Percentiles rank a stretch among this genome's conserved stretches.
Conservation (phyloP, 441 rosid species). For the Pelargonium myrrhifolium region DNA sequence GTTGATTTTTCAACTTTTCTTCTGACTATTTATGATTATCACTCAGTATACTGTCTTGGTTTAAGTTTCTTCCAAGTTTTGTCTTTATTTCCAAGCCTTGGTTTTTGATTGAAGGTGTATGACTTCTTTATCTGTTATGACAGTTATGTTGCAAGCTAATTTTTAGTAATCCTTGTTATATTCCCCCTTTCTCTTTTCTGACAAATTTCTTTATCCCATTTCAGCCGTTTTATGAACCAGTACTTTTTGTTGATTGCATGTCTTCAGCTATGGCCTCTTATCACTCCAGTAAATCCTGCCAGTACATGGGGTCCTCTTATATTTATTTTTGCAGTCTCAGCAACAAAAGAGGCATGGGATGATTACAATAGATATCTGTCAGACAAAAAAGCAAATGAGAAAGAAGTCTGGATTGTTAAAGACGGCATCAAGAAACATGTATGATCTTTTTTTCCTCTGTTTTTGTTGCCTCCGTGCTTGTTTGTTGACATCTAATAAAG, state of each 20-base stretch:
- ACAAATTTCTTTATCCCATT: slow-evolving; percentile 15
- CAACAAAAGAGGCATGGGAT: slow-evolving; percentile 99
- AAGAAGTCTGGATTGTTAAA: slow-evolving; percentile 84
- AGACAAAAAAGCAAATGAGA: slow-evolving; percentile 95
- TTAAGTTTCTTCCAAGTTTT: slow-evolving; percentile 1
- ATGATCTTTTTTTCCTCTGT: slow-evolving; percentile 19
- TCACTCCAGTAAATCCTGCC: slow-evolving; percentile 98
- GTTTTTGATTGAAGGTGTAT: slow-evolving; percentile 1
- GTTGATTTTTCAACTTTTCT: background rate
- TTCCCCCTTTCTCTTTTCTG: background rate
- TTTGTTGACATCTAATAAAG: background rate
- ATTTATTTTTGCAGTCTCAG: slow-evolving; percentile 91
- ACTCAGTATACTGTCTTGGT: background rate
- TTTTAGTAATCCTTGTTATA: slow-evolving; percentile 4
- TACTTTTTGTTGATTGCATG: slow-evolving; percentile 96
- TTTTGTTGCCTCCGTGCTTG: slow-evolving; percentile 6
- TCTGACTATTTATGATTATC: background rate
- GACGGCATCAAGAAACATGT: slow-evolving; percentile 78
- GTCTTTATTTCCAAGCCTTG: slow-evolving; percentile 1
- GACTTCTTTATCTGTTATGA: background rate
- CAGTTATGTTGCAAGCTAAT: background rate
- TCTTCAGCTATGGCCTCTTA: slow-evolving; percentile 99
- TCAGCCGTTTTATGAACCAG: slow-evolving; percentile 99
- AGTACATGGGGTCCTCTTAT: slow-evolving; percentile 99
- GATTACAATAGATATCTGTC: slow-evolving; percentile 93